These are phyloP conservation scores for Mycena pura DNA, from an alignment of 768 basidiomycete species.

Conservation along the genomic window DNA sequence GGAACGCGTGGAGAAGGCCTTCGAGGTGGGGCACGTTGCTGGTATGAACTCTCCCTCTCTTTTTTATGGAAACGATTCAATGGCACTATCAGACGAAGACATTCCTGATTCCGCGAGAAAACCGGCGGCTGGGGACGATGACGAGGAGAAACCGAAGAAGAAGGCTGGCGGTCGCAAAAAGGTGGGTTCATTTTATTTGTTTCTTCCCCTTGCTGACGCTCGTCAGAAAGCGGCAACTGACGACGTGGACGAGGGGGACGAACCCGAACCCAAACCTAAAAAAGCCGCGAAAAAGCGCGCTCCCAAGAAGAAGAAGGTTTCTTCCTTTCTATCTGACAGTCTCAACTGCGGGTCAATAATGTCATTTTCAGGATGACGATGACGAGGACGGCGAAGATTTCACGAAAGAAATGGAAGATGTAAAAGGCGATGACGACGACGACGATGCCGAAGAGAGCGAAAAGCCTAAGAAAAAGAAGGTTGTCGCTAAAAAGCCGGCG, in stretches of 20 bases:
- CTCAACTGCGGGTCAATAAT: neutral
- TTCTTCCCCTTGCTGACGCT: constrained; percentile 6
- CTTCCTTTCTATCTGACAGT: neutral
- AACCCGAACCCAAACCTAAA: constrained; percentile 43
- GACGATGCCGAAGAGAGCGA: constrained; percentile 40
- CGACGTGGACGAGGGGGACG: constrained; percentile 37
- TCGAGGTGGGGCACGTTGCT: constrained; percentile 78
- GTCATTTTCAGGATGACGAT: constrained; percentile 1
- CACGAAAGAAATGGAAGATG: constrained; percentile 32
- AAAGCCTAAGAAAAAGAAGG: constrained; percentile 57
- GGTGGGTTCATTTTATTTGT: constrained; percentile 23
- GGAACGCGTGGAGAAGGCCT: constrained; percentile 73
- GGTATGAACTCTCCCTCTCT: constrained; percentile 30
- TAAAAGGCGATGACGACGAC: constrained; percentile 38
- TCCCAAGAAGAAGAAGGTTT: constrained; percentile 43
- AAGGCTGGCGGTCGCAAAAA: constrained; percentile 44
- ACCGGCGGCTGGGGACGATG: constrained; percentile 44
- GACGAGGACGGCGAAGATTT: constrained; percentile 31
- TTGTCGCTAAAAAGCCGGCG: constrained; percentile 43
- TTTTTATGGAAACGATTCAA: neutral
- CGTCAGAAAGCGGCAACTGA: constrained; percentile 35
- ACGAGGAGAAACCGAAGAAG: constrained; percentile 42
- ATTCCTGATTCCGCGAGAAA: constrained; percentile 79
- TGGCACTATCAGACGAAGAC: constrained; percentile 58
- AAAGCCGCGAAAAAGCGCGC: constrained; percentile 46